Base-by-base conservation (phyloP, 257 asterid genomes). In the Prunella vulgaris region DNA sequence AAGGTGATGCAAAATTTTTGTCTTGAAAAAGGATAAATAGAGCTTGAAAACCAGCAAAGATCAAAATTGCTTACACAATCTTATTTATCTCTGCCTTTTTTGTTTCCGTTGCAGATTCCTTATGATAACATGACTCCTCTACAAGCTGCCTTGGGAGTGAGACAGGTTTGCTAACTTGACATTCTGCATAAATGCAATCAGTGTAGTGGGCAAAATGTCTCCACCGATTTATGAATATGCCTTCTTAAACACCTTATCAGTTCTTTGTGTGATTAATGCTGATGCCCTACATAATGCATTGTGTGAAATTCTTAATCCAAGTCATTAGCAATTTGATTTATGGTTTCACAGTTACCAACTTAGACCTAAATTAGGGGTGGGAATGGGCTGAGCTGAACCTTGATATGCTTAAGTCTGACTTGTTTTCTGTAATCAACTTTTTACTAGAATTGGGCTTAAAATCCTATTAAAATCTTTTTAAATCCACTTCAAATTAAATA, bases 111-210 rank as follows among this genome's bases (percentile, higher is more conserved):
- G 51, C 83, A 90, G 97, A 73, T 93, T 72, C 98, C 98, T 72
- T 93, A 90, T 68, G 95, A 84, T 57, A 70, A 80, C 75, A 77
- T 90, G 98, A 83, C 89, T 32, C 95, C 95, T 61, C 79, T 90
- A 49, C 95, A 87, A 82, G 97, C 94, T 72, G 97, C 96, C 61
- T 69, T 90, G 61, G 92, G 97, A 67, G 98, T 93, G 78, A 85
- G 89, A 79, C 87, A 87, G 98, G 98, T 93, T 68, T 30, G 86
- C 73, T n/a, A 64, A 52, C 38, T 1, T 56, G 15, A 51, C 27
- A 51, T 57, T 22, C 63, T 74, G 9, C 71, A 21, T 72, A 63
- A 44, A 46, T 42, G 38, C 71, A n/a, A 2, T 28, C 60, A 54
- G 27, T 10, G 9, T 10, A 21, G 30, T 56, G 7, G 56, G 24